Base-by-base conservation (phyloP, 164 flowering plant species). In the Litsea cubeba region DNA sequence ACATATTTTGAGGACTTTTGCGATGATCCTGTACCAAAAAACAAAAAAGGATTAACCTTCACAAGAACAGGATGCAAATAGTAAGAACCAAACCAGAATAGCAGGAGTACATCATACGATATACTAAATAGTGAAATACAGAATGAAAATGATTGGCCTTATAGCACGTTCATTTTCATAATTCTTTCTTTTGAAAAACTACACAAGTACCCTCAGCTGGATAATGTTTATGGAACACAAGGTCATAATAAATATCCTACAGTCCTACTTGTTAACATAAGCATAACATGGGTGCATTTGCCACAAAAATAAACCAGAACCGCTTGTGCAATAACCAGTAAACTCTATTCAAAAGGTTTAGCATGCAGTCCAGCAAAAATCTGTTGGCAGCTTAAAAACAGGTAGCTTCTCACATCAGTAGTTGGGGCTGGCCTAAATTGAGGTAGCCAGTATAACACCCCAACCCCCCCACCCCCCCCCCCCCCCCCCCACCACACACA, bases 1-100 rank as follows among this genome's bases (percentile, higher is more conserved):
- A 96, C 99, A 91, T 95, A 78, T 86, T 92, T 74, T 85, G 99
- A 68, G 96, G 95, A 76, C 83, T 81, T 84, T 87, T 92, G 71
- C 93, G 84, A 24, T 85, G 83, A 78, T 95, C 98, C 99, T 93
- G 76, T 83, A 84, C 18, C 60, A 73, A 35, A 65, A 71, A 28
- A n/a, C 18, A 71, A 60, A 63, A 63, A 25, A 28, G 51, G 35
- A 18, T 4, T 40, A 28, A 66, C 69, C 22, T 66, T 66, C 69
- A 66, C 14, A 5, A 66, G 66, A 14, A 28, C 66, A 25, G 66
- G 50, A 66, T 30, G 69, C 7, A 66, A 66, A 30, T 66, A 6
- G 12, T 25, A 26, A 12, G 46, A 28, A 32, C 69, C 12, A 54
- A 54, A 18, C 60, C 1, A 54, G 46, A 18, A 66, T 12, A 40